Conservation (phyloP, 768 basidiomycete genomes). For the Hericium erinaceus region DNA sequence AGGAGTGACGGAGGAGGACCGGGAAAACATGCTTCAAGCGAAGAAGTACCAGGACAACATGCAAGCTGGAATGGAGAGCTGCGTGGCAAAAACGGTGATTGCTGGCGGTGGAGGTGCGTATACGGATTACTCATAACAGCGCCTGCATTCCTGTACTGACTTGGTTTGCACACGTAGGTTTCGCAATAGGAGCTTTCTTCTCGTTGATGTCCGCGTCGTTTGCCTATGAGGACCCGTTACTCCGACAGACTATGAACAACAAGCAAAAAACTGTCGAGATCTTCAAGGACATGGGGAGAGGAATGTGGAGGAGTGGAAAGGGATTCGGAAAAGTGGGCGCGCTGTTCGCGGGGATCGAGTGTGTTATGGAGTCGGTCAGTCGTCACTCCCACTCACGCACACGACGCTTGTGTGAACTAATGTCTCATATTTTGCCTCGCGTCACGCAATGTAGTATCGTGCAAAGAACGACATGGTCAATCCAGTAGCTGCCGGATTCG, state of each 20-base stretch:
- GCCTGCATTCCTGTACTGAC: no score
- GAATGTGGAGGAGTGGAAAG: constrained; percentile 85
- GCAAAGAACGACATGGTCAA: constrained; percentile 95
- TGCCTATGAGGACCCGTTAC: constrained; percentile 87
- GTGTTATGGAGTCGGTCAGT: constrained; percentile 88
- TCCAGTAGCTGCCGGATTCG: constrained; percentile 77
- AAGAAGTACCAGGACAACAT: constrained; percentile 75
- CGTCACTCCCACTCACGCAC: neutral
- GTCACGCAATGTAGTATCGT: constrained; percentile 61
- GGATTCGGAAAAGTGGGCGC: constrained; percentile 93
- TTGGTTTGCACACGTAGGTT: constrained; percentile 40
- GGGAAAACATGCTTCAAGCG: constrained; percentile 51
- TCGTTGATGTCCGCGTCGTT: constrained; percentile 94
- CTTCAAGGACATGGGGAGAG: constrained; percentile 89
- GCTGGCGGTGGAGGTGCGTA: constrained; percentile 75
- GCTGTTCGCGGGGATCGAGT: constrained; percentile 91
- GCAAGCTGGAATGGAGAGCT: constrained; percentile 72
- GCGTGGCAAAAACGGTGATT: constrained; percentile 71
- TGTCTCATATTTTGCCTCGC: neutral
- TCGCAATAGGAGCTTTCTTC: constrained; percentile 91
- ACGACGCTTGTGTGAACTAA: neutral
- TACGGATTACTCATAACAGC: neutral
- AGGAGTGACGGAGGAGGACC: constrained; percentile 75
- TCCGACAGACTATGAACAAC: constrained; percentile 55
- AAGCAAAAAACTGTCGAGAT: constrained; percentile 76